These are phyloP conservation scores for Epicoccum sorghinum DNA, from an alignment of 2,329 filamentous ascomycete species.

Conservation along the genomic window DNA sequence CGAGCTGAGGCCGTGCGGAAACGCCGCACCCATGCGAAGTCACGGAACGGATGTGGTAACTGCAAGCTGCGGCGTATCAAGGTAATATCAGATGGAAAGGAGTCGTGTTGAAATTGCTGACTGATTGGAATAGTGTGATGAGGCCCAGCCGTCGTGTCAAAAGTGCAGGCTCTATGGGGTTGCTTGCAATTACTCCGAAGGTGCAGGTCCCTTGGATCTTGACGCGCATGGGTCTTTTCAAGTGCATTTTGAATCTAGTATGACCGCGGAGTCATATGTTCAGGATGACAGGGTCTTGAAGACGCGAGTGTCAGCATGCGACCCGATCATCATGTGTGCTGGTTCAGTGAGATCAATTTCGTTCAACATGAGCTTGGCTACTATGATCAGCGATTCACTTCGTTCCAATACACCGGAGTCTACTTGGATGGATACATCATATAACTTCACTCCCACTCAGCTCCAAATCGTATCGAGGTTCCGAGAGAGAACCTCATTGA, in stretches of 20 bases:
- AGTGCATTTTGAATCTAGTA: slow-evolving; percentile 14
- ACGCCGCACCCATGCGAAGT: slow-evolving; percentile 57
- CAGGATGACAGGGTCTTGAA: neutral
- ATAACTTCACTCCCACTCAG: slow-evolving; percentile 25
- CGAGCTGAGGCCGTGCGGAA: slow-evolving; percentile 23
- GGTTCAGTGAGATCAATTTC: neutral
- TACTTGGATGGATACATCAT: slow-evolving; percentile 3
- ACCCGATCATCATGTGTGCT: neutral
- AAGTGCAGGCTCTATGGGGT: slow-evolving; percentile 58
- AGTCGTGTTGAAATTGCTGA: too few relatives aligned
- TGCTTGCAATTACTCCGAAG: slow-evolving; percentile 55
- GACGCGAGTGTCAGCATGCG: too few relatives aligned
- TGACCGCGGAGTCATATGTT: neutral
- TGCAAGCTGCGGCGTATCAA: slow-evolving; percentile 63
- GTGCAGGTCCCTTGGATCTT: slow-evolving; percentile 41
- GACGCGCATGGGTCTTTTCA: slow-evolving; percentile 37
- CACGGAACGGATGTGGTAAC: slow-evolving; percentile 60
- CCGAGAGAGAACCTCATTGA: slow-evolving; percentile 50
- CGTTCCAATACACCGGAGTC: neutral
- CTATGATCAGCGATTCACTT: slow-evolving; percentile 1
- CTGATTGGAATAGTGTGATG: slow-evolving; percentile 55
- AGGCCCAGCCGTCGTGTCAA: slow-evolving; percentile 56
- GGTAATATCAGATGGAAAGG: slow-evolving; percentile 38
- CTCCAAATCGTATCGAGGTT: slow-evolving; percentile 51
- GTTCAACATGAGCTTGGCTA: neutral